These are phyloP conservation scores for Apiospora phragmitis DNA, from an alignment of 2,329 filamentous ascomycete genomes.

Conservation along the genomic window DNA sequence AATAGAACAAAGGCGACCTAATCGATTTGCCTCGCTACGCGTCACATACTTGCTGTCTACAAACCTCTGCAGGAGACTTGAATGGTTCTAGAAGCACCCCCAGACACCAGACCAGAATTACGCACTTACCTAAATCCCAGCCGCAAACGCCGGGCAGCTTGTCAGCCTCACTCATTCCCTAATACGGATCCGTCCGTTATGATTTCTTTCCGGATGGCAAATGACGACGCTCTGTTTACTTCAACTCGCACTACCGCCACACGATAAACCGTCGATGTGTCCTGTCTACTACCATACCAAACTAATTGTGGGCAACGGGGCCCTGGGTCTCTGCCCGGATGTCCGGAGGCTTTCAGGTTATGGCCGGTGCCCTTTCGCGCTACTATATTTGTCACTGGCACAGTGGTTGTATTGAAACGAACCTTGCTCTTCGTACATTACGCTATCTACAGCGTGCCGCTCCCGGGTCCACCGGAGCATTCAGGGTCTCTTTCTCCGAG, in stretches of 20 bases:
- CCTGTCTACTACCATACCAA: neutral
- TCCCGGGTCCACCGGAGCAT: neutral
- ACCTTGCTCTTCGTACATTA: neutral
- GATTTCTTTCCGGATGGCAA: neutral
- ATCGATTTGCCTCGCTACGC: neutral
- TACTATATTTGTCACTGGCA: neutral
- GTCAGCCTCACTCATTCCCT: neutral
- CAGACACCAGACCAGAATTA: neutral
- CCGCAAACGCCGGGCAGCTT: neutral
- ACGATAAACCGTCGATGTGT: neutral
- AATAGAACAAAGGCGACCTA: neutral
- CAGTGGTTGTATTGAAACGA: neutral
- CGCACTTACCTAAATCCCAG: neutral
- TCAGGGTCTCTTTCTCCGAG: neutral
- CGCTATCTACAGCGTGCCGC: neutral
- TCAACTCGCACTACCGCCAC: neutral
- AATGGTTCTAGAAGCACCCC: neutral
- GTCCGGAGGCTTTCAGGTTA: neutral
- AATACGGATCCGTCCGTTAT: neutral
- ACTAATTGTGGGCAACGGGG: neutral
- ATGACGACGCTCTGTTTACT: neutral
- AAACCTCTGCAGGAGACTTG: neutral
- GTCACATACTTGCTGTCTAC: neutral
- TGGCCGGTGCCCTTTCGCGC: neutral
- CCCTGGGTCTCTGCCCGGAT: neutral